Conservation (phyloP, 257 asterid species). For the Solanum tarijense region DNA sequence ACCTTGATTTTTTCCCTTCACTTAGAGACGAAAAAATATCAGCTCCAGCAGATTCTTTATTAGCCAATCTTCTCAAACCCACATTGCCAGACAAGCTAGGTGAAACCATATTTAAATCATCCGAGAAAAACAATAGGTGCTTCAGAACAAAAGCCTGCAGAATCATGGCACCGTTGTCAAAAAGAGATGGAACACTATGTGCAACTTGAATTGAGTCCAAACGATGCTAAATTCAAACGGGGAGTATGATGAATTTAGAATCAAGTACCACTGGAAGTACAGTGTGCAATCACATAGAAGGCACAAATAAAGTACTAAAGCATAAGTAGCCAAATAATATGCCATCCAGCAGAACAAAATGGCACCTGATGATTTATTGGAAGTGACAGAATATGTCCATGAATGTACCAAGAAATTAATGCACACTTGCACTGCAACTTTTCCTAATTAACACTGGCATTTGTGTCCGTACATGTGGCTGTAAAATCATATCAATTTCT, state of each 20-base stretch:
- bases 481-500: neutral
- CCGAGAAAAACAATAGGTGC: conserved; percentile 60
- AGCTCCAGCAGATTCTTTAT: conserved; percentile 37
- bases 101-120: conserved; percentile 31
- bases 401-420: neutral
- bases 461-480: neutral
- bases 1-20: conserved; percentile 48
- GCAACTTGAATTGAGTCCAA: neutral
- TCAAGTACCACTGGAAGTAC: neutral
- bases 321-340: neutral
- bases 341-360: neutral
- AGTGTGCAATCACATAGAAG: neutral
- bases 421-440: neutral
- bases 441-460: neutral
- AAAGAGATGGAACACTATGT: neutral
- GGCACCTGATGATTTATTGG: neutral
- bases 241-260: neutral
- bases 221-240: neutral
- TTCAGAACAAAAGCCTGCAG: conserved; percentile 96
- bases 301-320: neutral
- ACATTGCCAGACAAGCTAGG: conserved; percentile 16
- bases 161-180: conserved; percentile 18
- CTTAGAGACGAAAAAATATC: conserved; percentile 63
- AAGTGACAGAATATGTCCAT: neutral
- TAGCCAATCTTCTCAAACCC: conserved; percentile 25